Evolutionary conservation across 257 asterid species (phyloP), one percentile per base, ranked within the genome.

Genomic region (Cordia subcordata): DNA sequence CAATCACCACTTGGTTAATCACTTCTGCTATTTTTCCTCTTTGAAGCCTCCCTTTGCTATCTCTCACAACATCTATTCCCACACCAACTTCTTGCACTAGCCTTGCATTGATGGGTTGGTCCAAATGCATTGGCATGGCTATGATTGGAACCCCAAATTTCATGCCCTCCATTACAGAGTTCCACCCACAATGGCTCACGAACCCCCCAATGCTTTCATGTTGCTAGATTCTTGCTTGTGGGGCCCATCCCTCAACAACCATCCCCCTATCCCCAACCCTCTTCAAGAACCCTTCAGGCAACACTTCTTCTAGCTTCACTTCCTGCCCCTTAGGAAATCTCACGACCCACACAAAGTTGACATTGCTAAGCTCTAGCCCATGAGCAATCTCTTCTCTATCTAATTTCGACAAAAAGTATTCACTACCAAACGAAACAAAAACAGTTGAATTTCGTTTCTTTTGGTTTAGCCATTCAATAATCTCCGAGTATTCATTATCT

Each of bases 361-460:
- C 33, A 1, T 52, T 52, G 22, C 15, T 52, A 18, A 22, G 14
- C 56, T 52, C 56, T 19, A 52, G 13, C 2, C 56, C 56, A 18
- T 8, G 33, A 19, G 56, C 56, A 19, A 52, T 20, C 35, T 8
- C 33, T 18, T 52, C 35, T 16, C 32, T 52, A 21, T 52, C 56
- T 18, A 18, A 32, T 5, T 52, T 23, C 13, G 35, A 10, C 56
- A 52, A 52, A 52, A 52, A 52, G n/a, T 52, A 52, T 14, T 52
- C 56, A 52, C 56, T 52, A 52, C 56, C 56, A 12, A 52, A 20
- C 12, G 56, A 52, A 3, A 52, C 35, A 52, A 52, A 52, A 1
- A 52, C 27, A 19, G 56, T 52, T 8, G 56, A 52, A 10, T 13
- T 13, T 1, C 19, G 33, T 18, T 23, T 52, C n/a, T 52, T 52